Conservation (phyloP, 1,139 yeast species). For the Scheffersomyces illinoinensis region DNA sequence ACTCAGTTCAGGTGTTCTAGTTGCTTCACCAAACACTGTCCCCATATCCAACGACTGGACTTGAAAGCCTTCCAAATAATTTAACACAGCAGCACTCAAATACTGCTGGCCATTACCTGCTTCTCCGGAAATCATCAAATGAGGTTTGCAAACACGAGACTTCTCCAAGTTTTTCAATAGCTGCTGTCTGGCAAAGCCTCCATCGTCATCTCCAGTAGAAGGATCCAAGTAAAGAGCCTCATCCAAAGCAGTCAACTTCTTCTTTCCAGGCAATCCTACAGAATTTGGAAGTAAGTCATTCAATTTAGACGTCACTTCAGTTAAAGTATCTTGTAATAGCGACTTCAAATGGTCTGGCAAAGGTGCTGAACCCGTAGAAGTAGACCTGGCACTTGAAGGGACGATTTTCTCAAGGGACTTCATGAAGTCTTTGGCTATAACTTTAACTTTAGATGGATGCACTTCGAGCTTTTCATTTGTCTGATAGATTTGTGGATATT, state of each 20-base stretch:
- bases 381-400: slow-evolving; percentile 89
- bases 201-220: slow-evolving; percentile 55
- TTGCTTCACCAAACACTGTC: slow-evolving; percentile 73
- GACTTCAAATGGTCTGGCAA: slow-evolving; percentile 74
- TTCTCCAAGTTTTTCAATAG: slow-evolving; percentile 56
- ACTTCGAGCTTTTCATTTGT: slow-evolving; percentile 73
- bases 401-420: slow-evolving; percentile 82
- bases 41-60: slow-evolving; percentile 86
- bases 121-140: slow-evolving; percentile 70
- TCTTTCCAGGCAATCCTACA: slow-evolving; percentile 28
- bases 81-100: slow-evolving; percentile 77
- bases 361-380: slow-evolving; percentile 74
- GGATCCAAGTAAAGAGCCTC: slow-evolving; percentile 71
- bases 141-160: slow-evolving; percentile 80
- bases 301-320: slow-evolving; percentile 48
- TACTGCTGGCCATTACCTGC: slow-evolving; percentile 91
- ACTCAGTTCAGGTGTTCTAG: slow-evolving; percentile 81
- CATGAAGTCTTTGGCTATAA: slow-evolving; percentile 86
- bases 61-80: slow-evolving; percentile 86
- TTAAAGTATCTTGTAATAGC: slow-evolving; percentile 52
- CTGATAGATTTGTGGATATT: slow-evolving; percentile 89
- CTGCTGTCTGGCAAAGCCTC: slow-evolving; percentile 71
- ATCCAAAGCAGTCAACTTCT: slow-evolving; percentile 60
- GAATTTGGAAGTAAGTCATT: slow-evolving; percentile 65
- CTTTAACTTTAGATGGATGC: slow-evolving; percentile 70